Evolutionary conservation across 2,329 filamentous ascomycete species (phyloP).

Genomic region (Amesomyces nigricolor): DNA sequence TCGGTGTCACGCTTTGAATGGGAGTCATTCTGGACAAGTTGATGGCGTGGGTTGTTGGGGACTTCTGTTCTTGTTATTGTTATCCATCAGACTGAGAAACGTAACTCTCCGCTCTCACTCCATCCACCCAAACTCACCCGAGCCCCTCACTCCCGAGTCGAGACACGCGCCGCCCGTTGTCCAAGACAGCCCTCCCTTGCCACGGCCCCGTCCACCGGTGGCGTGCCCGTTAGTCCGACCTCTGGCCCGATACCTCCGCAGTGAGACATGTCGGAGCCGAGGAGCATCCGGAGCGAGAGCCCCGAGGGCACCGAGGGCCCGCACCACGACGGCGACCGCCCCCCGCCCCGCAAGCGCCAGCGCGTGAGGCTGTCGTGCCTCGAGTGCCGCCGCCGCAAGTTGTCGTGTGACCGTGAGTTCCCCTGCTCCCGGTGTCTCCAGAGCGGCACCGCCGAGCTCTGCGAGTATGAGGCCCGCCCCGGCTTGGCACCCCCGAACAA

Average conservation of each 20-base stretch:
- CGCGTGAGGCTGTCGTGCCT: conserved; percentile 55
- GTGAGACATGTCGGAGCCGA: conserved; percentile 27
- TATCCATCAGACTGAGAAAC: conserved; percentile 25
- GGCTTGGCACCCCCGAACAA: conserved; percentile 36
- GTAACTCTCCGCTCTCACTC: conserved; percentile 15
- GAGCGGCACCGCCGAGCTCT: conserved; percentile 54
- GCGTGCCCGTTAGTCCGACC: conserved; percentile 10
- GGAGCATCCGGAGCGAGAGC: conserved; percentile 25
- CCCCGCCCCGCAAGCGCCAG: conserved; percentile 51
- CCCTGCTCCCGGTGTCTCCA: conserved; percentile 59
- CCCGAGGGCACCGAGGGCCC: conserved; percentile 16
- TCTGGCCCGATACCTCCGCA: conserved; percentile 19
- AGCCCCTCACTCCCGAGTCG: neutral
- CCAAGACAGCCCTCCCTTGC: conserved; percentile 10
- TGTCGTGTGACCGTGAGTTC: conserved; percentile 56
- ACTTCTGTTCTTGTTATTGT: conserved; percentile 9
- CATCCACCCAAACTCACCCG: neutral
- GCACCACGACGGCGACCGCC: conserved; percentile 21
- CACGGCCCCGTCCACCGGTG: neutral
- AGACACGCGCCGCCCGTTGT: neutral
- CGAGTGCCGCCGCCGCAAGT: conserved; percentile 55
- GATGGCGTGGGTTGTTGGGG: neutral
- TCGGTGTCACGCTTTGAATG: neutral
- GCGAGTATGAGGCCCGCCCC: conserved; percentile 51
- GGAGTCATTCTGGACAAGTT: neutral